phyloP scores from a whole-genome alignment of 352 stramenopile genomes.

The Globisporangium heterothallicum region DNA sequence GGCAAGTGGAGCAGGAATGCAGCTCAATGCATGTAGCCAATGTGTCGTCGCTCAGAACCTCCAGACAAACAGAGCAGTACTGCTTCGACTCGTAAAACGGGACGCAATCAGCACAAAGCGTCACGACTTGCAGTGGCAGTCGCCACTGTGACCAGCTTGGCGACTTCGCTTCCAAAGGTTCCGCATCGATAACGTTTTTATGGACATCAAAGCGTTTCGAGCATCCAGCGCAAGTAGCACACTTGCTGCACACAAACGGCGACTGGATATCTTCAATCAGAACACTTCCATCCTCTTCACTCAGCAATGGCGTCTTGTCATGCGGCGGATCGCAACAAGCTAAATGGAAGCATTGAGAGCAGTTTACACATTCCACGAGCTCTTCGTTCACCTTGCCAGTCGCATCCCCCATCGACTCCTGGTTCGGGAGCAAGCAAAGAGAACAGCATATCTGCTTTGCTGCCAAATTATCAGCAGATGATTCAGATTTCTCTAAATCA shows the following conservation, averaged over 20 bases:
- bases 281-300: conserved; percentile 43
- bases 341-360: conserved; percentile 42
- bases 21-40: conserved; percentile 43
- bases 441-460: conserved; percentile 10
- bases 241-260: conserved; percentile 70
- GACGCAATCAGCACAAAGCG: conserved; percentile 63
- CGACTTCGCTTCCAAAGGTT: background rate
- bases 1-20: conserved; percentile 67
- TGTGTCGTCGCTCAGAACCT: conserved; percentile 36
- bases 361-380: conserved; percentile 55
- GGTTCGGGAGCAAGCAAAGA: conserved; percentile 20
- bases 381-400: conserved; percentile 17
- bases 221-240: conserved; percentile 61
- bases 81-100: conserved; percentile 54
- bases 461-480: background rate
- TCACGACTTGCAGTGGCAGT: conserved; percentile 50
- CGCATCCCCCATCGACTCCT: background rate
- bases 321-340: conserved; percentile 79
- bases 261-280: conserved; percentile 57
- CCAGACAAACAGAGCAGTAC: conserved; percentile 72
- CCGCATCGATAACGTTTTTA: conserved; percentile 2
- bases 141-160: conserved; percentile 66
- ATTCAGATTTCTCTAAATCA: background rate
- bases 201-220: conserved; percentile 3
- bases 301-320: conserved; percentile 47